phyloP scores from a whole-genome alignment of 2,329 filamentous ascomycete genomes.

The Epichloe glyceriae region DNA sequence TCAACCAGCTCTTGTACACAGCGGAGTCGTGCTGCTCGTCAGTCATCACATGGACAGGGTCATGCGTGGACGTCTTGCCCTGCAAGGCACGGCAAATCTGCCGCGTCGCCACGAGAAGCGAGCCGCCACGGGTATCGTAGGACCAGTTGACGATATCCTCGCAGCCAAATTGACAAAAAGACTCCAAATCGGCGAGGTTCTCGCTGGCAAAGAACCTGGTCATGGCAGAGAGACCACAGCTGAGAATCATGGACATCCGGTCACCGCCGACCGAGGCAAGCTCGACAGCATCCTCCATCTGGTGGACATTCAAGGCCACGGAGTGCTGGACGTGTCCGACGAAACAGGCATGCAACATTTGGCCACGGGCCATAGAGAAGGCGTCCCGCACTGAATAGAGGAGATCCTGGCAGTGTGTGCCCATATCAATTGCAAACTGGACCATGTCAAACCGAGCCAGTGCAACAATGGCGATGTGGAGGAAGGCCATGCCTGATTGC shows the following conservation, averaged over 20 bases:
- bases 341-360: conserved; percentile 57
- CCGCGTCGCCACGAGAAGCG: conserved; percentile 50
- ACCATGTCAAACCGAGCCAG: conserved; percentile 59
- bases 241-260: conserved; percentile 57
- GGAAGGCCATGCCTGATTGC: conserved; percentile 55
- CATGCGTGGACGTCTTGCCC: conserved; percentile 50
- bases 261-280: conserved; percentile 55
- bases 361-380: conserved; percentile 54
- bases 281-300: conserved; percentile 54
- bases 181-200: conserved; percentile 55
- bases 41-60: conserved; percentile 45
- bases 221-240: conserved; percentile 53
- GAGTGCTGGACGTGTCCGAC: conserved; percentile 56
- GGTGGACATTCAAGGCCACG: conserved; percentile 42
- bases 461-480: conserved; percentile 55
- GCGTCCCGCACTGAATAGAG: conserved; percentile 49
- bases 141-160: conserved; percentile 64
- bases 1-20: conserved; percentile 47
- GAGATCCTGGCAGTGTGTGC: conserved; percentile 48
- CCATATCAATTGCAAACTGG: conserved; percentile 52
- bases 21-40: conserved; percentile 52
- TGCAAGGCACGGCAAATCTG: conserved; percentile 59
- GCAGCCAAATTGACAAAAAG: conserved; percentile 57
- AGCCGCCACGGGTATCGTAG: conserved; percentile 57
- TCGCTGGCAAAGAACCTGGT: conserved; percentile 59